phyloP scores from a whole-genome alignment of 2,329 filamentous ascomycete species.

The Acephala macrosclerotiorum region DNA sequence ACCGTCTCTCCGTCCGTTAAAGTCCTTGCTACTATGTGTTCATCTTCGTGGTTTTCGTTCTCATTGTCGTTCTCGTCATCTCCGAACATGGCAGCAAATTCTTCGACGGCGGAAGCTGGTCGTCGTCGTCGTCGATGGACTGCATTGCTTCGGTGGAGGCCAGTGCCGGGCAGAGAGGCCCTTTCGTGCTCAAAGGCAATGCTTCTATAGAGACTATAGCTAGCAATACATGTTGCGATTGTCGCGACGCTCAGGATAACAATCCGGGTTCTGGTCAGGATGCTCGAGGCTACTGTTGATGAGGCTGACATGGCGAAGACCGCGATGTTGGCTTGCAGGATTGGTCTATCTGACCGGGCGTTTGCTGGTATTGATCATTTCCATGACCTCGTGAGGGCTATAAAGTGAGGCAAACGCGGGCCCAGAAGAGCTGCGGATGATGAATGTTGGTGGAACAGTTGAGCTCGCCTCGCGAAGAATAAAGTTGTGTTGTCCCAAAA shows the following conservation, averaged over 20 bases:
- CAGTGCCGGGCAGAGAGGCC: constrained; percentile 32
- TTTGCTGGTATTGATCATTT: not conserved
- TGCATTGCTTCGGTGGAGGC: constrained; percentile 72
- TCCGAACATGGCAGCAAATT: constrained; percentile 22
- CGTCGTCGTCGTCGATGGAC: constrained; percentile 58
- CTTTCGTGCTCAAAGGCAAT: constrained; percentile 42
- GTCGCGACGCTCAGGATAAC: constrained; percentile 63
- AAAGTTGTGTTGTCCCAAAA: not conserved
- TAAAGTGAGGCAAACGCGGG: not conserved
- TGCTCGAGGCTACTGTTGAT: constrained; percentile 57
- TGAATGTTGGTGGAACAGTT: not conserved
- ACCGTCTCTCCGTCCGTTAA: constrained; percentile 44
- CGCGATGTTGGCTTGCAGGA: too few relatives aligned
- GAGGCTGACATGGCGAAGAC: constrained; percentile 45
- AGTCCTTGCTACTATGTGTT: constrained; percentile 33
- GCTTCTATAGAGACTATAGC: constrained; percentile 64
- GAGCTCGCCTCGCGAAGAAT: not conserved
- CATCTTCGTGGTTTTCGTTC: constrained; percentile 44
- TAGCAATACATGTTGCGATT: constrained; percentile 61
- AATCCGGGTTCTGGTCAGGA: constrained; percentile 60
- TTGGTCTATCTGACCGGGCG: constrained; percentile 9
- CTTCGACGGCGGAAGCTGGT: constrained; percentile 21
- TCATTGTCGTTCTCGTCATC: constrained; percentile 34
- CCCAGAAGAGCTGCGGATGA: not conserved
- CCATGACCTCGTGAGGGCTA: not conserved